Evolutionary conservation across 202 grass and related monocot genomes (phyloP).

Genomic region (Digitaria exilis): DNA sequence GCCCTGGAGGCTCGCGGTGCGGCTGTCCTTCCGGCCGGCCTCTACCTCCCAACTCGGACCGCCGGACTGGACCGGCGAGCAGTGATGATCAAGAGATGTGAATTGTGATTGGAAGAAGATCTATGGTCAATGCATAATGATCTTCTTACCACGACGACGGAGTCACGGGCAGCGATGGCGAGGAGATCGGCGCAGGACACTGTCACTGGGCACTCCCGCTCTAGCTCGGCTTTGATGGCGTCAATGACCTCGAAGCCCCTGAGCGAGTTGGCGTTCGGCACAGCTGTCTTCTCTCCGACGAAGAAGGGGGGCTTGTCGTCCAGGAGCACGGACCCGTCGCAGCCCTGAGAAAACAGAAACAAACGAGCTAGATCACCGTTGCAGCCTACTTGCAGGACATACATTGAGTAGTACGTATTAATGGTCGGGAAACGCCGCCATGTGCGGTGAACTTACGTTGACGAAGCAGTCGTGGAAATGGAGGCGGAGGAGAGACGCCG

Average conservation of each 20-base stretch:
- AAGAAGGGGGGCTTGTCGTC: conserved; percentile 64
- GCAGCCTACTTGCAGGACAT: neutral
- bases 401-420: neutral
- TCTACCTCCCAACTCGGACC: conserved; percentile 84
- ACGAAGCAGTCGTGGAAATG: conserved; percentile 80
- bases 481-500: conserved; percentile 78
- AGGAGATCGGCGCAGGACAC: conserved; percentile 79
- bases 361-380: neutral
- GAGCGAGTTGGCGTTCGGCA: conserved; percentile 67
- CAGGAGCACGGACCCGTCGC: conserved; percentile 85
- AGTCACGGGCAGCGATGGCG: conserved; percentile 65
- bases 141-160: conserved; percentile 46
- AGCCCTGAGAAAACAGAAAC: conserved; percentile 48
- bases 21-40: conserved; percentile 78
- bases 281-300: conserved; percentile 72
- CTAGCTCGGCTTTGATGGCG: conserved; percentile 66
- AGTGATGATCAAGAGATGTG: neutral
- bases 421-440: neutral
- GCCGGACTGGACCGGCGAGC: conserved; percentile 50
- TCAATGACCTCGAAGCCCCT: conserved; percentile 79
- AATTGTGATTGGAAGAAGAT: neutral
- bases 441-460: neutral
- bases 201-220: conserved; percentile 60
- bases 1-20: conserved; percentile 49
- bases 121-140: neutral